Evolutionary conservation across 306 rosid genomes (phyloP).

Genomic region (Betula pendula): DNA sequence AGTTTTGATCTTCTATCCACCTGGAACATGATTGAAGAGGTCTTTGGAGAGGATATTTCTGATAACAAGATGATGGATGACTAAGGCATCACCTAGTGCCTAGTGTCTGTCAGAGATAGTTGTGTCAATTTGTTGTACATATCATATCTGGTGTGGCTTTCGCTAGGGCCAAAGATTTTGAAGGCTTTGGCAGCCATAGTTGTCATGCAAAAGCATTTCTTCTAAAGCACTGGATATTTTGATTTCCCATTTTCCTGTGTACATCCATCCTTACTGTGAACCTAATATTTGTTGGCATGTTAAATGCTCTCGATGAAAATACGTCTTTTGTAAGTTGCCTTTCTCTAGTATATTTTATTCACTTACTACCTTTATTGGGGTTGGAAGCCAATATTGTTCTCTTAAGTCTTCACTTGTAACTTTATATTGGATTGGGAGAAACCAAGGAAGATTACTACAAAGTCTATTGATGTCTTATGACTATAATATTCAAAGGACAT

Average conservation of each 20-base stretch:
- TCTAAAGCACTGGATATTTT: conserved; percentile 21
- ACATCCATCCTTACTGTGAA: conserved; percentile 10
- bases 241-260: conserved; percentile 24
- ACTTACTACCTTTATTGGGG: not conserved
- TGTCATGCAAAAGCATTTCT: conserved; percentile 3
- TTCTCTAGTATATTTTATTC: not conserved
- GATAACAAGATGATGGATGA: conserved; percentile 36
- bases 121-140: not conserved
- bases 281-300: conserved; percentile 5
- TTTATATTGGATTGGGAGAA: not conserved
- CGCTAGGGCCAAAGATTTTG: not conserved
- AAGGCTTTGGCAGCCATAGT: not conserved
- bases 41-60: conserved; percentile 38
- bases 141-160: not conserved
- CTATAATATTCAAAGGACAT: too few species aligned
- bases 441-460: too few species aligned
- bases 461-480: too few species aligned
- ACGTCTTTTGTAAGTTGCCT: not conserved
- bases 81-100: conserved; percentile 17
- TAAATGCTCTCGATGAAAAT: not conserved
- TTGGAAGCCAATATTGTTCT: not conserved
- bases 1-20: conserved; percentile 48
- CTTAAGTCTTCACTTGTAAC: not conserved
- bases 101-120: conserved; percentile 9
- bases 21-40: conserved; percentile 59